Evolutionary conservation across 495 filamentous ascomycete species (phyloP), one percentile per base, ranked within the genome.

Genomic region (Penicillium soppii): DNA sequence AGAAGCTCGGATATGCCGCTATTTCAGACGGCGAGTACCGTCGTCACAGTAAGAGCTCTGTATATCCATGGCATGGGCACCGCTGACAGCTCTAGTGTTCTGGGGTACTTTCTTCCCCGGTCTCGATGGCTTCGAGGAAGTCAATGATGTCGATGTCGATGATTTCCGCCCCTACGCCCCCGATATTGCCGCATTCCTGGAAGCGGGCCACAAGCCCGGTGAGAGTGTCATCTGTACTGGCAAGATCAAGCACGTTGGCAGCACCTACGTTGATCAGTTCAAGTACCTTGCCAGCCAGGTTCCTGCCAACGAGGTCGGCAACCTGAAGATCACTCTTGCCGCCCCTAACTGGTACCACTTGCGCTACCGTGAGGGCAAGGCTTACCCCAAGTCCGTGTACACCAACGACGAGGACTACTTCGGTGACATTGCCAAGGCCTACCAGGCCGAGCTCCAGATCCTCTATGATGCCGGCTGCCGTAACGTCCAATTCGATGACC

Each of bases 21-120:
- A 74, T 91, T 38, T 85, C 83, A 10, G 85, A 88, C 69, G 88
- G 90, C 57, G 90, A 95, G 64, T 92, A 83, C 69, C 79, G 82
- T 66, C 76, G 85, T 52, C 83, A 85, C 55, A 80, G 75, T 80
- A 69, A 64, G 73, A 13, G 7, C n/a, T 33, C 37, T n/a, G 4
- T 5, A 35, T 8, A 25, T 15, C 33, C 16, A 20, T 26, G 10
- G 21, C 5, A 6, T 12, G 21, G 26, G 17, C 12, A 6, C 9
- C 29, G 26, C 42, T 53, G 7, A 61, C 21, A 20, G 19, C 38
- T 20, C 19, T 44, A 80, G 78, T 83, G 77, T 83, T 84, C 72
- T 85, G 82, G 79, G 87, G 87, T 39, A 80, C 83, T 9, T 87
- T 92, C 74, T 90, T 88, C 76, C 84, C 87, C 27, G 82, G 83